Evolutionary conservation across 2,329 filamentous ascomycete genomes (phyloP).

Genomic region (Rhytidhysteron rufulum): DNA sequence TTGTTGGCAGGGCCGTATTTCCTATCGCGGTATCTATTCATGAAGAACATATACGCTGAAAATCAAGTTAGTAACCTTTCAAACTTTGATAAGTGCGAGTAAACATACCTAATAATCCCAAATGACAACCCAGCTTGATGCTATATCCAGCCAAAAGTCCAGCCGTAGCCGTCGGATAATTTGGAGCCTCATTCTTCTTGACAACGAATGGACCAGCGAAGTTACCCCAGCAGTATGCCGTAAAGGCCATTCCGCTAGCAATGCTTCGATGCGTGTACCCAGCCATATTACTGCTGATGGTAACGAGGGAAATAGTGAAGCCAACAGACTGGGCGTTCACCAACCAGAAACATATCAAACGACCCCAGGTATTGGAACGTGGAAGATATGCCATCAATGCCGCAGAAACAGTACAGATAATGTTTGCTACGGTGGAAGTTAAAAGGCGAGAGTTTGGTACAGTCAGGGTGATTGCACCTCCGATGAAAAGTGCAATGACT

Average conservation of each 20-base stretch:
- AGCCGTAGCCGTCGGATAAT: conserved; percentile 32
- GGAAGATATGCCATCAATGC: conserved; percentile 34
- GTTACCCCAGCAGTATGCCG: conserved; percentile 40
- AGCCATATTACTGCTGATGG: conserved; percentile 36
- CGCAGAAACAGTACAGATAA: conserved; percentile 33
- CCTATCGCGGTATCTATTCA: conserved; percentile 30
- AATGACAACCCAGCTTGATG: conserved; percentile 36
- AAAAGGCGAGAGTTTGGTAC: conserved; percentile 22
- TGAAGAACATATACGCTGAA: conserved; percentile 36
- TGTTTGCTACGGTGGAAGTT: conserved; percentile 28
- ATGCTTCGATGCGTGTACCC: conserved; percentile 35
- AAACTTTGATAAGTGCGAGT: no score
- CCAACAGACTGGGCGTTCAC: conserved; percentile 37
- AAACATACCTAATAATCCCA: conserved; percentile 27
- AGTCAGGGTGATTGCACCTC: conserved; percentile 34
- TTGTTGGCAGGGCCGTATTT: conserved; percentile 34
- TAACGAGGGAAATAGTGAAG: conserved; percentile 34
- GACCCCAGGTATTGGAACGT: conserved; percentile 30
- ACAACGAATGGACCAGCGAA: conserved; percentile 39
- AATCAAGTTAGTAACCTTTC: no score
- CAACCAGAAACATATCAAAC: conserved; percentile 36
- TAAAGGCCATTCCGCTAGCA: conserved; percentile 34
- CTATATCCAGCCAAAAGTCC: conserved; percentile 39
- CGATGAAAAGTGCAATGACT: conserved; percentile 34
- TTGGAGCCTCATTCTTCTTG: conserved; percentile 30